Evolutionary conservation across 441 rosid species (phyloP), one percentile per base, ranked within the genome.

Genomic region (Bruguiera hainesii): DNA sequence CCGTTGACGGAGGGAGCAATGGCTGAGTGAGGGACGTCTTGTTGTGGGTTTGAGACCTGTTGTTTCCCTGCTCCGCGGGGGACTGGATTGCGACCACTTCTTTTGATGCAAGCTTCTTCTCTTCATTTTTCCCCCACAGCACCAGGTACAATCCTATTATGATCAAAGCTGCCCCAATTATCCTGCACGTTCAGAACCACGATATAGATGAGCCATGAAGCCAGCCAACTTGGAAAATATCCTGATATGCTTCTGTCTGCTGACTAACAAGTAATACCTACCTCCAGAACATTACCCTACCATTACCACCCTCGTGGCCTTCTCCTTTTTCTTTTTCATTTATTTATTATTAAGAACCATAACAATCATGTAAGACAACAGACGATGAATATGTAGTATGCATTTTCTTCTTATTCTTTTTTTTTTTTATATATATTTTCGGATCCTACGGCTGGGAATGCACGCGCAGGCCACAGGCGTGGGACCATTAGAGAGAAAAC

Each of bases 111-210:
- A 91, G 85, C 80, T 87, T 95, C 81, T 77, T 83, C 76, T 95
- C 99, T 70, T 87, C 93, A 60, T 76, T 91, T 75, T 91, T 95
- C 28, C 99, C 99, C 87, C 90, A 95, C 9, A 95, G 70, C 39
- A 95, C 99, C 7, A 95, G 82, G 87, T 95, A 95, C 50, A 95
- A 68, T 61, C 99, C 99, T 20, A 68, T 58, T 71, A 95, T 78
- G 63, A 95, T 95, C 85, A 95, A 58, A 37, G 75, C 90, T 19
- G 99, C 99, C 61, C 99, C 99, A 51, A 90, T 83, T 61, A 95
- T 91, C 81, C 99, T 91, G 94, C 39, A 57, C 58, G 73, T 19
- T 30, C 56, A 51, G 11, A 21, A 52, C 21, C 77, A 75, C 10
- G 20, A 2, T 7, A 8, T 10, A 52, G 23, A 19, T 52, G 15